Percentiles rank a stretch among this genome's conserved stretches.
These are phyloP conservation scores for Paecilomyces formosus DNA, from an alignment of 2,329 filamentous ascomycete genomes.

Conservation along the genomic window DNA sequence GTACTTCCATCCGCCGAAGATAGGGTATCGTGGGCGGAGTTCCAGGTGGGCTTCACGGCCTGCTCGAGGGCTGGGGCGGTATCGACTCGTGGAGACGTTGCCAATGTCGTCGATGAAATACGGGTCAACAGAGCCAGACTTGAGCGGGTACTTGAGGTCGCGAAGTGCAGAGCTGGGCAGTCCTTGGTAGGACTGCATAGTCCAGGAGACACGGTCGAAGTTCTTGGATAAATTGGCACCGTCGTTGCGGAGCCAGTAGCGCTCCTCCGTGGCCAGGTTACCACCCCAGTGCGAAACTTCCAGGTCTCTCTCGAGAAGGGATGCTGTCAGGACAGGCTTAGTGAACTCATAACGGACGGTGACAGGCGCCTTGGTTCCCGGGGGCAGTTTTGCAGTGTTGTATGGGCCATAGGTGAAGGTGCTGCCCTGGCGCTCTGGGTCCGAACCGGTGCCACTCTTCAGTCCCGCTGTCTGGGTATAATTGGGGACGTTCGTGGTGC, in stretches of 20 bases:
- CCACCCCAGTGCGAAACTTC: conserved; percentile 98
- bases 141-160: conserved; percentile 72
- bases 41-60: conserved; percentile 76
- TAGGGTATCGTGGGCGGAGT: conserved; percentile 87
- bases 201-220: conserved; percentile 73
- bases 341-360: conserved; percentile 91
- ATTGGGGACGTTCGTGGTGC: conserved; percentile 69
- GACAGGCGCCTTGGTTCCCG: conserved; percentile 64
- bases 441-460: conserved; percentile 53
- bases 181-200: conserved; percentile 65
- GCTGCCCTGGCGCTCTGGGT: conserved; percentile 74
- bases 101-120: conserved; percentile 97
- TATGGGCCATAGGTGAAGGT: conserved; percentile 90
- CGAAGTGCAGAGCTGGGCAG: conserved; percentile 71
- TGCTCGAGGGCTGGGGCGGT: conserved; percentile 56
- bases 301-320: conserved; percentile 76
- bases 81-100: conserved; percentile 90
- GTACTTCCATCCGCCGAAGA: conserved; percentile 98
- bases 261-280: conserved; percentile 90
- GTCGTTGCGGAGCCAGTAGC: conserved; percentile 79
- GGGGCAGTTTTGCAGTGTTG: conserved; percentile 59
- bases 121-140: conserved; percentile 70
- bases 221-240: conserved; percentile 68
- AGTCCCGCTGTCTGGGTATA: conserved; percentile 65
- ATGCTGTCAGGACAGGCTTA: conserved; percentile 76